These are phyloP conservation scores for Saccharomyces uvarum DNA, from an alignment of 1,139 yeast species.

Conservation along the genomic window DNA sequence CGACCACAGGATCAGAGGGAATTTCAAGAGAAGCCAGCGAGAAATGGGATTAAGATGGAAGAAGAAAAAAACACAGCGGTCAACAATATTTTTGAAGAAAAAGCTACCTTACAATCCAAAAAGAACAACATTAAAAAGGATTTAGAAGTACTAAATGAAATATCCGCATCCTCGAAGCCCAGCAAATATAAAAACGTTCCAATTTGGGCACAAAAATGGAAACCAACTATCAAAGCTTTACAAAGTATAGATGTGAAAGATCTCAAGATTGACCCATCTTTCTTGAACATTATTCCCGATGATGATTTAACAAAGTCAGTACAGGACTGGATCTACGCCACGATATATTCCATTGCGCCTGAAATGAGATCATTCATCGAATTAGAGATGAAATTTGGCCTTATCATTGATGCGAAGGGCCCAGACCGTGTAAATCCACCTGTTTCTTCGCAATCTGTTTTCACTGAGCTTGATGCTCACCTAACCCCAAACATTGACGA, in stretches of 20 bases:
- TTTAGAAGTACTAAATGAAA: constrained; percentile 25
- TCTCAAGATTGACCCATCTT: constrained; percentile 37
- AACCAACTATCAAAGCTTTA: constrained; percentile 37
- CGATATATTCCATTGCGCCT: constrained; percentile 55
- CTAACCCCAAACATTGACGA: constrained; percentile 69
- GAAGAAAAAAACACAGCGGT: constrained; percentile 10
- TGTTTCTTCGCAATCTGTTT: constrained; percentile 67
- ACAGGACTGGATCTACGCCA: constrained; percentile 86
- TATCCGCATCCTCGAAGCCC: constrained; percentile 42
- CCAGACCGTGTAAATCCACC: constrained; percentile 58
- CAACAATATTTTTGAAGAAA: constrained; percentile 28
- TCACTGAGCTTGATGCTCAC: constrained; percentile 46
- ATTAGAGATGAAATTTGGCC: constrained; percentile 76
- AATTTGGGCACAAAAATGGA: constrained; percentile 76
- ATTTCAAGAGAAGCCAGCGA: neutral
- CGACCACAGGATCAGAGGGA: constrained; percentile 1
- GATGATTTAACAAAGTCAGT: constrained; percentile 75
- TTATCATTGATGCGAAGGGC: constrained; percentile 53
- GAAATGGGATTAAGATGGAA: neutral
- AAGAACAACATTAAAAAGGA: constrained; percentile 30
- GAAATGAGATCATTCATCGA: constrained; percentile 59
- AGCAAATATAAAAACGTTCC: constrained; percentile 61
- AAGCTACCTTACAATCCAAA: constrained; percentile 25
- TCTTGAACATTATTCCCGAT: constrained; percentile 70
- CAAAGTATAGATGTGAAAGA: constrained; percentile 29